Evolutionary conservation across 306 rosid species (phyloP).

Genomic region (Vicia villosa): DNA sequence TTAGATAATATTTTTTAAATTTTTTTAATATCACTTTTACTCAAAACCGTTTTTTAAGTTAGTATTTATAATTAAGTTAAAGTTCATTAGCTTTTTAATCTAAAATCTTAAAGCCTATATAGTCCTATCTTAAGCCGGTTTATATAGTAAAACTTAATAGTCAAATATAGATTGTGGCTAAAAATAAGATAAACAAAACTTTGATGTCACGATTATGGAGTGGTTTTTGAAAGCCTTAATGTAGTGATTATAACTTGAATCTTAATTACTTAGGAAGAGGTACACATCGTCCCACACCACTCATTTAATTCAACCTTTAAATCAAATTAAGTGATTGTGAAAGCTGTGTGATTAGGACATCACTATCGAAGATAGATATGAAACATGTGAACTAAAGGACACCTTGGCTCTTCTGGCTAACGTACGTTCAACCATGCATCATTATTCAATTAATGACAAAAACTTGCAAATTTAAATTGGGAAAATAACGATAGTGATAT

Average conservation of each 20-base stretch:
- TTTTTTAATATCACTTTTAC: too few species aligned
- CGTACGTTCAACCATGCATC: slow-evolving; percentile 20
- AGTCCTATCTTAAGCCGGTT: too few species aligned
- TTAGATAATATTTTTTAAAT: too few species aligned
- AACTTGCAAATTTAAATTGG: slow-evolving; percentile 6
- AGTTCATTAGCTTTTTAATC: too few species aligned
- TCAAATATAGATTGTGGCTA: too few species aligned
- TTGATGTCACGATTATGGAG: too few species aligned
- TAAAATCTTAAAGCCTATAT: too few species aligned
- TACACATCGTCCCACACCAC: slow-evolving; percentile 15
- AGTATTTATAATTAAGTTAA: too few species aligned
- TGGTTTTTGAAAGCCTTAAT: too few species aligned
- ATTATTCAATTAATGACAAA: slow-evolving; percentile 9
- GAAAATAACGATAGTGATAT: not conserved
- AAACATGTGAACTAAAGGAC: slow-evolving; percentile 36
- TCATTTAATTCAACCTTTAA: slow-evolving; percentile 27
- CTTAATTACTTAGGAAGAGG: not conserved
- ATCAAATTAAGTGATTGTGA: slow-evolving; percentile 21
- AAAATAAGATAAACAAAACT: not conserved
- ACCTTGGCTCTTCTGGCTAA: slow-evolving; percentile 32
- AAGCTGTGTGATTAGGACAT: slow-evolving; percentile 19
- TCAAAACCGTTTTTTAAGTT: too few species aligned
- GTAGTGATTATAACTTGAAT: not conserved
- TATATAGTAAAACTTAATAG: too few species aligned
- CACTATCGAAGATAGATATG: slow-evolving; percentile 35